phyloP scores from a whole-genome alignment of 139 green algal genomes.

The Haematococcus lacustris region DNA sequence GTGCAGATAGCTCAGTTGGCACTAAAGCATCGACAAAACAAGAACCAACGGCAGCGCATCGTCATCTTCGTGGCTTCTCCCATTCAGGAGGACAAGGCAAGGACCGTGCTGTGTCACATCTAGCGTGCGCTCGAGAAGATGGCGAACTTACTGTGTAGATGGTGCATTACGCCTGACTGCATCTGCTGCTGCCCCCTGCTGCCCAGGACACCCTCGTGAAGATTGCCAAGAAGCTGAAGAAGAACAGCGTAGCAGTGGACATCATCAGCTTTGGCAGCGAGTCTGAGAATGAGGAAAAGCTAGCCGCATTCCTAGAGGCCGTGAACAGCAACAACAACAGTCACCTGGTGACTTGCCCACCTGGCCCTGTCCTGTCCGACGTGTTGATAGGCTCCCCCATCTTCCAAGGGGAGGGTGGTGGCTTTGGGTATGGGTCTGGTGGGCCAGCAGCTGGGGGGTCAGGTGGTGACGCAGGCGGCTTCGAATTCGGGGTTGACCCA shows the following conservation, averaged over 20 bases:
- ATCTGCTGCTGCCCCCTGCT: too few relatives aligned
- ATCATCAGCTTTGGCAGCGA: constrained; percentile 83
- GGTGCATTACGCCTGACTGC: too few relatives aligned
- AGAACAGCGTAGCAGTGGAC: constrained; percentile 99
- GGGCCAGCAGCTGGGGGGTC: constrained; percentile 26
- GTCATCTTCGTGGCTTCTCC: constrained; percentile 94
- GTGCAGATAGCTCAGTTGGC: constrained; percentile 97
- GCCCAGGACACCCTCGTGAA: constrained; percentile 80
- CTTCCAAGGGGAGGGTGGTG: constrained; percentile 70
- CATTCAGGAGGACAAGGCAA: constrained; percentile 74
- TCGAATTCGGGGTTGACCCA: constrained; percentile 94
- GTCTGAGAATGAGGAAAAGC: constrained; percentile 80
- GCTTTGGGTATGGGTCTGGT: constrained; percentile 44
- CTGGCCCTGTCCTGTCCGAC: constrained; percentile 83
- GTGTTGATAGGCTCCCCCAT: constrained; percentile 89
- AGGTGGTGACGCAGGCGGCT: constrained; percentile 54
- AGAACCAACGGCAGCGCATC: constrained; percentile 96
- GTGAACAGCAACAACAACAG: constrained; percentile 93
- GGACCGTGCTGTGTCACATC: constrained; percentile 6
- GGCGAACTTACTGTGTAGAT: too few relatives aligned
- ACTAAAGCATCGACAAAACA: constrained; percentile 98
- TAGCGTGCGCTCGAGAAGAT: too few relatives aligned
- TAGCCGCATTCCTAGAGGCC: constrained; percentile 84
- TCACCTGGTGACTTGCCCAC: constrained; percentile 85
- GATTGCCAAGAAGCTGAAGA: constrained; percentile 99